Base-by-base conservation (phyloP, 2,329 filamentous ascomycete species). In the Zymoseptoria tritici region DNA sequence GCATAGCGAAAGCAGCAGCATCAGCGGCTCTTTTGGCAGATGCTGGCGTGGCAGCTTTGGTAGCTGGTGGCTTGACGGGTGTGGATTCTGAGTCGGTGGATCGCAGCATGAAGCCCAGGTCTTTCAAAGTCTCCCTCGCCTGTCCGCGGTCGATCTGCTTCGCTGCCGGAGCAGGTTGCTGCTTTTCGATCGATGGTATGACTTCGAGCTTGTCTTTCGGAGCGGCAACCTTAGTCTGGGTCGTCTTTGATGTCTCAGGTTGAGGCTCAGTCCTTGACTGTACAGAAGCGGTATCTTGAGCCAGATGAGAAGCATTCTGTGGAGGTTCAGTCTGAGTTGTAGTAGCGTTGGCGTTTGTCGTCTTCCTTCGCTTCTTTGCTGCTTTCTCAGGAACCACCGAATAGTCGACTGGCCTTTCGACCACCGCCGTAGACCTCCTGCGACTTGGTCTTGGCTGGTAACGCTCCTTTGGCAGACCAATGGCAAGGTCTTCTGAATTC, bases 321-420 rank as follows among this genome's bases (percentile, higher is more conserved):
- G 50, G 19, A 29, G 42, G 11, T 4, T 26, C 22, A 50, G 52
- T 1, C 16, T 58, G 22, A 46, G 29, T 9, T 9, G 31, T 55
- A 8, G 53, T 36, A 55, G 50, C 19, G 11, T 9, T 57, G 11
- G 55, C 50, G 56, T n/a, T 21, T 9, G 57, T 58, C 2, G 67
- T 72, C 60, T 72, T 73, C 20, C 74, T 73, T 60, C 79, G 73
- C 66, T 78, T 81, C 20, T 71, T 75, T 4, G 60, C 65, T 13
- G 69, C 66, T 71, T 77, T 73, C 75, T 81, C 70, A 62, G 77
- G 60, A 60, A 63, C 53, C 61, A 74, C 65, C 60, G 75, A 68
- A 60, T 63, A 70, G 62, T 74, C 71, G 57, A 67, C 64, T 2
- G 65, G 54, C 46, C 69, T 63, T 20, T 72, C 66, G 1, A 66